These are phyloP conservation scores for Pisolithus tinctorius DNA, from an alignment of 768 basidiomycete species.

Conservation along the genomic window DNA sequence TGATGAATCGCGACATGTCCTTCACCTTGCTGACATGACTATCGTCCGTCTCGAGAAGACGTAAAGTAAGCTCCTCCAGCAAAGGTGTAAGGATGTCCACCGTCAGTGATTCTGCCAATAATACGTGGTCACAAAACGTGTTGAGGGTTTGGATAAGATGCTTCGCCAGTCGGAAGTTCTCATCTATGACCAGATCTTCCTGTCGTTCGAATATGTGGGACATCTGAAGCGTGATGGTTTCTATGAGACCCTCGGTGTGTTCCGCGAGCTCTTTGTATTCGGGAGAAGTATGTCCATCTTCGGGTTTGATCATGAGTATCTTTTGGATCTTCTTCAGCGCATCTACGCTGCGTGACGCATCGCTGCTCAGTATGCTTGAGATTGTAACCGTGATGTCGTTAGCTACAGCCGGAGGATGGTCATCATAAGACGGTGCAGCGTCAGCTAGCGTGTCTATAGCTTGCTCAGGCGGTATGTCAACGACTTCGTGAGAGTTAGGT, in stretches of 20 bases:
- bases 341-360: constrained; percentile 82
- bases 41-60: constrained; percentile 91
- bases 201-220: constrained; percentile 83
- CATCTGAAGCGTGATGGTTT: constrained; percentile 89
- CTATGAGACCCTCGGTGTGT: constrained; percentile 77
- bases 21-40: constrained; percentile 77
- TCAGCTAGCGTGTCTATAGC: constrained; percentile 30
- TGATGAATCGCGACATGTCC: constrained; percentile 93
- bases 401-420: constrained; percentile 12
- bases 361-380: constrained; percentile 83
- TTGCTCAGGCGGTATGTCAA: constrained; percentile 13
- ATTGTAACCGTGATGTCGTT: constrained; percentile 77
- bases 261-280: constrained; percentile 75
- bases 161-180: constrained; percentile 91
- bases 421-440: constrained; percentile 20
- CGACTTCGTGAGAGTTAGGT: constrained; percentile 11
- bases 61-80: constrained; percentile 86
- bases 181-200: constrained; percentile 62
- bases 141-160: constrained; percentile 96
- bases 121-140: constrained; percentile 85
- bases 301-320: constrained; percentile 70
- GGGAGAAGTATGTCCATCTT: constrained; percentile 59
- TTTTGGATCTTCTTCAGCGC: constrained; percentile 91
- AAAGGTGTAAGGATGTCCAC: constrained; percentile 79
- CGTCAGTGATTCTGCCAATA: constrained; percentile 82